Percentiles rank a stretch among this genome's conserved stretches.
Evolutionary conservation across 139 green algal species (phyloP).

Genomic region (Choricystis sp.): DNA sequence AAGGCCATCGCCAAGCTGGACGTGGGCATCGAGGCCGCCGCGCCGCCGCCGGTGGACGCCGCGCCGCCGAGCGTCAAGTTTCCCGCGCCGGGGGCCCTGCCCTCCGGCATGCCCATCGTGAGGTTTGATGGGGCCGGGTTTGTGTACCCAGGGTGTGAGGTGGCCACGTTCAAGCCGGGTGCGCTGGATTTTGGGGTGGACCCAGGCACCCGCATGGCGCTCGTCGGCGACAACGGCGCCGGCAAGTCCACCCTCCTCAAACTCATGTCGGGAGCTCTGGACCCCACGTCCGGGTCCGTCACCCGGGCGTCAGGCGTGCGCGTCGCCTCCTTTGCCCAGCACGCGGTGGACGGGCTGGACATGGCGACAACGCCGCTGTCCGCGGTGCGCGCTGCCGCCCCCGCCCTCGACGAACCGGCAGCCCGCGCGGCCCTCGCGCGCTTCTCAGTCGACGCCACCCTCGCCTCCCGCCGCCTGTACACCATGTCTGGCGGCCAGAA

Average conservation of each 20-base stretch:
- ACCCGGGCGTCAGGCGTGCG: conserved; percentile 49
- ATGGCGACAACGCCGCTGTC: conserved; percentile 58
- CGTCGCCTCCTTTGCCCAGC: conserved; percentile 85
- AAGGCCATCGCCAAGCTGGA: conserved; percentile 42
- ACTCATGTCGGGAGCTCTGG: conserved; percentile 52
- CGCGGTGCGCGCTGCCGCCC: conserved; percentile 23
- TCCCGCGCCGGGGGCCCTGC: too few relatives aligned
- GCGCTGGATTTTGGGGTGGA: conserved; percentile 82
- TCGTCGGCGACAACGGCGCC: conserved; percentile 73
- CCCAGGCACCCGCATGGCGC: conserved; percentile 58
- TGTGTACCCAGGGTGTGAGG: conserved; percentile 32
- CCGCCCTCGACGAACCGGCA: conserved; percentile 40
- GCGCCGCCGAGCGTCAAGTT: too few relatives aligned
- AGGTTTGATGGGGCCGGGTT: conserved; percentile 31
- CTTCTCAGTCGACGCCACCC: not conserved
- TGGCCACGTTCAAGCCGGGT: too few relatives aligned
- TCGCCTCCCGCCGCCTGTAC: conserved; percentile 24
- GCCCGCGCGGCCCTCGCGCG: conserved; percentile 7
- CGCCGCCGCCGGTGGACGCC: not conserved
- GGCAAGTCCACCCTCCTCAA: conserved; percentile 85
- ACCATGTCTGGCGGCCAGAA: conserved; percentile 77
- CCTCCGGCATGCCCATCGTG: conserved; percentile 7
- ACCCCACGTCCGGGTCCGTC: conserved; percentile 35
- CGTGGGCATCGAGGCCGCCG: not conserved
- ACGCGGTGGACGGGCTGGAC: conserved; percentile 92